Percentiles rank a stretch among this genome's conserved stretches.
phyloP scores from a whole-genome alignment of 495 filamentous ascomycete species.

The Thermothielavioides terrestris region DNA sequence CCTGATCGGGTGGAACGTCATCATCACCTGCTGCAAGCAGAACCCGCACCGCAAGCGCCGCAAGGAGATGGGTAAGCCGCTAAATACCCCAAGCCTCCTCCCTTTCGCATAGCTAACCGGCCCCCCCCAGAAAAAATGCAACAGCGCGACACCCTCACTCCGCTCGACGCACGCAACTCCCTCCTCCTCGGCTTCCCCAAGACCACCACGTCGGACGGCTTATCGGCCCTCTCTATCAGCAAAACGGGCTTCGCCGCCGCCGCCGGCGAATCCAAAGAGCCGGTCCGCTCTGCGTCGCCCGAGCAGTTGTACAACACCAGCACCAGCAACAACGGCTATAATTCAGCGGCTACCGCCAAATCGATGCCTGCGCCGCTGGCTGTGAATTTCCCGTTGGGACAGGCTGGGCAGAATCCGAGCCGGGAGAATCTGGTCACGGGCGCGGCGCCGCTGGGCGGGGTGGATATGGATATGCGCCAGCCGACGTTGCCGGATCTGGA shows the following conservation, averaged over 20 bases:
- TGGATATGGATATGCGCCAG: slow-evolving; percentile 12
- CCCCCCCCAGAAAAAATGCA: slow-evolving; percentile 60
- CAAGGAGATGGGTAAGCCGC: slow-evolving; percentile 69
- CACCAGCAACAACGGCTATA: slow-evolving; percentile 1
- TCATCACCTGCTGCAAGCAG: slow-evolving; percentile 70
- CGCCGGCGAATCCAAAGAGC: slow-evolving; percentile 16
- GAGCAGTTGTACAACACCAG: slow-evolving; percentile 14
- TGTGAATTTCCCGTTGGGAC: background rate
- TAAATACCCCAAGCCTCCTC: background rate
- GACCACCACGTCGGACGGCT: slow-evolving; percentile 11
- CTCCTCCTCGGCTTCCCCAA: slow-evolving; percentile 55
- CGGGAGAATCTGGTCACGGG: slow-evolving; percentile 23
- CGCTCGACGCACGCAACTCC: slow-evolving; percentile 83
- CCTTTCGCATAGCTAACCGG: slow-evolving; percentile 5
- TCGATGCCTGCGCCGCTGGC: slow-evolving; percentile 12
- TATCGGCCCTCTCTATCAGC: slow-evolving; percentile 25
- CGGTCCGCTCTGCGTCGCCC: slow-evolving; percentile 14
- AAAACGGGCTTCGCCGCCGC: slow-evolving; percentile 15
- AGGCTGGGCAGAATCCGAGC: slow-evolving; percentile 13
- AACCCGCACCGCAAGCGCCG: slow-evolving; percentile 81
- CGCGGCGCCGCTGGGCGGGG: slow-evolving; percentile 14
- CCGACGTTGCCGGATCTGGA: slow-evolving; percentile 27
- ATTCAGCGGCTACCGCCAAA: background rate
- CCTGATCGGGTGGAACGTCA: slow-evolving; percentile 80
- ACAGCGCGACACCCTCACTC: slow-evolving; percentile 79